Conservation (phyloP, 306 rosid genomes). For the Vicia villosa region DNA sequence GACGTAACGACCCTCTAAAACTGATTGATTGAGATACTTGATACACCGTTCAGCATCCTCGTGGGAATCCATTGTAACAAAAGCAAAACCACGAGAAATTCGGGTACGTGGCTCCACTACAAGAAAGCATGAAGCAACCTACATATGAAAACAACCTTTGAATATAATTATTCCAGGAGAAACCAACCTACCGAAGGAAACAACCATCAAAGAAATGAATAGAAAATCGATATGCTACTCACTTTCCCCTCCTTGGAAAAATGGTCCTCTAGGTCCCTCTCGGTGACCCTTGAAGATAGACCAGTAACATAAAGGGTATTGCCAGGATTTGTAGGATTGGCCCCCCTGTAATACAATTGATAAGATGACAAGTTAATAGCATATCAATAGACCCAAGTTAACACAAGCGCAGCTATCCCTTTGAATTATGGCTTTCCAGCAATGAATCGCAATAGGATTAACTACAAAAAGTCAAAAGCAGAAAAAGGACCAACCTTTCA, state of each 20-base stretch:
- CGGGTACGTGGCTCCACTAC: constrained; percentile 95
- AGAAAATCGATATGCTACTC: constrained; percentile 18
- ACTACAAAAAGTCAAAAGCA: background rate
- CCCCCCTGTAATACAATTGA: constrained; percentile 39
- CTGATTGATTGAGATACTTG: constrained; percentile 95
- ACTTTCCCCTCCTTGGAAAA: constrained; percentile 97
- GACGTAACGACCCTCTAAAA: constrained; percentile 91
- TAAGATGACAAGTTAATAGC: constrained; percentile 30
- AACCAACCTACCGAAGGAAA: background rate
- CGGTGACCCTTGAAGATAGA: constrained; percentile 84
- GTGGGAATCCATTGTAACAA: constrained; percentile 74
- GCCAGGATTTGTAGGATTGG: constrained; percentile 61
- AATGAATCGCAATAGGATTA: background rate
- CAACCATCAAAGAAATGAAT: background rate
- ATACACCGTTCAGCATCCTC: constrained; percentile 90
- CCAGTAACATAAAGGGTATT: constrained; percentile 95
- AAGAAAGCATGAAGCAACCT: constrained; percentile 97
- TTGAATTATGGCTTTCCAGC: background rate
- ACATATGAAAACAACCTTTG: constrained; percentile 13
- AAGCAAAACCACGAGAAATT: constrained; percentile 97
- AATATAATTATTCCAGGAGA: background rate
- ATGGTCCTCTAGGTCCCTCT: constrained; percentile 89
- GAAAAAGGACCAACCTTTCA: constrained; percentile 61
- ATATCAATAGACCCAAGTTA: background rate
- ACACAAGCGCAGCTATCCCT: constrained; percentile 8